These are phyloP conservation scores for Pharus latifolius DNA, from an alignment of 176 grass and related monocot species.

Conservation along the genomic window DNA sequence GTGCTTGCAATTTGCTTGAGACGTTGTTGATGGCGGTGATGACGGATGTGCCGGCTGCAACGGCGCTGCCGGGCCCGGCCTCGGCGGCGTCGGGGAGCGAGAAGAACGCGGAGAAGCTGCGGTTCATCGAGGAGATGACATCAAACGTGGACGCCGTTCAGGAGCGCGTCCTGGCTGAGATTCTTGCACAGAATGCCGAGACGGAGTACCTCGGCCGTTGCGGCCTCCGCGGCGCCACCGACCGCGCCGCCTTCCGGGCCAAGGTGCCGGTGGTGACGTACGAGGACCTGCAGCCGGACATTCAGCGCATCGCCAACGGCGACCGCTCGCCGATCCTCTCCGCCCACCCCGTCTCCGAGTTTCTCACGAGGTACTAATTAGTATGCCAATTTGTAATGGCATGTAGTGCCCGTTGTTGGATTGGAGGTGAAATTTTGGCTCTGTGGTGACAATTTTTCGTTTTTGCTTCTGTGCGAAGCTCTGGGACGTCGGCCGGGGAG, in stretches of 20 bases:
- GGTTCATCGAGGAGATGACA: slow-evolving; percentile 68
- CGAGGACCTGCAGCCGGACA: slow-evolving; percentile 61
- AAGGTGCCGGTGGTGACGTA: slow-evolving; percentile 60
- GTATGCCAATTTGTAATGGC: too few relatives aligned
- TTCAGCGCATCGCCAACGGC: slow-evolving; percentile 62
- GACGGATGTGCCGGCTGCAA: slow-evolving; percentile 35
- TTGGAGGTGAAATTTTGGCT: neutral
- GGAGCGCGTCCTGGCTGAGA: slow-evolving; percentile 46
- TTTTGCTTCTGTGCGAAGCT: neutral
- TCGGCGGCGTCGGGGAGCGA: neutral
- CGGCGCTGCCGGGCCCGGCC: neutral
- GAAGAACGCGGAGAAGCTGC: slow-evolving; percentile 42
- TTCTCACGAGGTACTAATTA: slow-evolving; percentile 67
- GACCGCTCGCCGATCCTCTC: slow-evolving; percentile 66
- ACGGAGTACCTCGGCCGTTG: slow-evolving; percentile 55
- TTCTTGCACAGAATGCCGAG: slow-evolving; percentile 34
- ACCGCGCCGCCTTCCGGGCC: slow-evolving; percentile 34
- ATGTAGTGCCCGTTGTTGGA: too few relatives aligned
- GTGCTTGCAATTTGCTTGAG: too few relatives aligned
- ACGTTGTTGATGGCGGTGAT: slow-evolving; percentile 43
- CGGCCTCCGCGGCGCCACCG: slow-evolving; percentile 40
- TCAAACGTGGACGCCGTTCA: slow-evolving; percentile 34
- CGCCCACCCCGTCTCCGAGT: slow-evolving; percentile 57
- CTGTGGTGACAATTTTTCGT: neutral
- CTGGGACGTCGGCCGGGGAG: slow-evolving; percentile 54